phyloP scores from a whole-genome alignment of 176 grass and related monocot genomes.

The Tuctoria greenei region DNA sequence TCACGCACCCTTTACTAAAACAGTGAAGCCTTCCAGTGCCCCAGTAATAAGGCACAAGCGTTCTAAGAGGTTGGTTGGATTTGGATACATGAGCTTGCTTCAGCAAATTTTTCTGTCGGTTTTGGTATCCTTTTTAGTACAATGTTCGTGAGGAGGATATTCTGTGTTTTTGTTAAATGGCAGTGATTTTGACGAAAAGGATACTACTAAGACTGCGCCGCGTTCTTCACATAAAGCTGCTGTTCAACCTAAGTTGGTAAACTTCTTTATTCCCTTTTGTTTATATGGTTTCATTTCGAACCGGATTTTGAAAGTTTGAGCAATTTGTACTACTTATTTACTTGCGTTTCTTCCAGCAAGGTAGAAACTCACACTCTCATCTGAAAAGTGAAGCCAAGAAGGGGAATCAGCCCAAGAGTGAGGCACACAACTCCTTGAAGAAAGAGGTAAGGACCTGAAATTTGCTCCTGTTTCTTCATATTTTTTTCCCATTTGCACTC shows the following conservation, averaged over 20 bases:
- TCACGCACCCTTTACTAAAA: conserved; percentile 38
- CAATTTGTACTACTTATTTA: conserved; percentile 3
- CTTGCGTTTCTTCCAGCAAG: conserved; percentile 40
- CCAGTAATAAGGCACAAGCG: conserved; percentile 51
- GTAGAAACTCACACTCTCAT: conserved; percentile 41
- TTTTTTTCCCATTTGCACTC: background rate
- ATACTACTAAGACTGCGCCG: conserved; percentile 26
- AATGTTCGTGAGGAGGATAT: background rate
- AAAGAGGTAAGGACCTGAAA: conserved; percentile 62
- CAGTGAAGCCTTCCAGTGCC: conserved; percentile 33
- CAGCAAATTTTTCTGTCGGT: conserved; percentile 7
- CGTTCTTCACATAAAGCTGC: conserved; percentile 47
- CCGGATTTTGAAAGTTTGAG: conserved; percentile 21
- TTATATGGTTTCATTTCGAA: background rate
- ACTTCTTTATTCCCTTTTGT: background rate
- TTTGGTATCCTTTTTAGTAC: background rate
- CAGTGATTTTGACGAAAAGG: conserved; percentile 67
- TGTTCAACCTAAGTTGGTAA: conserved; percentile 47
- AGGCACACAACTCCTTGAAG: conserved; percentile 50
- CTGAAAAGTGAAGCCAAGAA: conserved; percentile 41
- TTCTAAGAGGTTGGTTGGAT: conserved; percentile 73
- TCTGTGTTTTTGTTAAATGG: conserved; percentile 24
- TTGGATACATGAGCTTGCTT: conserved; percentile 24
- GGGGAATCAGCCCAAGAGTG: conserved; percentile 35
- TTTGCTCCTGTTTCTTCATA: conserved; percentile 12